These are phyloP conservation scores for Buxus sempervirens DNA, from an alignment of 164 flowering plant genomes.

Conservation along the genomic window DNA sequence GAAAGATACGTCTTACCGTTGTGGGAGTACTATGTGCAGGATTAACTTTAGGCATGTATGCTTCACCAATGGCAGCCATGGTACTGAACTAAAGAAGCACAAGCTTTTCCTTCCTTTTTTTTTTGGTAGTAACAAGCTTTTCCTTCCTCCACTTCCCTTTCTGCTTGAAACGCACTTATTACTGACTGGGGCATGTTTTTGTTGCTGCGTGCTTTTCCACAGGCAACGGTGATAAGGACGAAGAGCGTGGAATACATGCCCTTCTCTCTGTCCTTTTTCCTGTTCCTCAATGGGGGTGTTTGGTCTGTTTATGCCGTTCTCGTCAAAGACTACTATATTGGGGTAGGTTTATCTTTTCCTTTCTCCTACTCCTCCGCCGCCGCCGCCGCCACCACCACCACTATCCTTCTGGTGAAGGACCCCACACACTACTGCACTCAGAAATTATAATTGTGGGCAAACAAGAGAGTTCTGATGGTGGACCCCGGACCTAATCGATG, in stretches of 20 bases:
- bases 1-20: constrained; percentile 30
- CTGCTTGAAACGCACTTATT: too few relatives aligned
- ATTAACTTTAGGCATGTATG: constrained; percentile 69
- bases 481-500: not conserved
- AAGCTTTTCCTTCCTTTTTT: too few relatives aligned
- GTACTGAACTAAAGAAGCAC: constrained; percentile 28
- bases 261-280: constrained; percentile 50
- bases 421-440: too few relatives aligned
- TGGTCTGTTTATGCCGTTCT: constrained; percentile 48
- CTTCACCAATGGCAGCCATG: constrained; percentile 56
- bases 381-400: too few relatives aligned
- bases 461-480: not conserved
- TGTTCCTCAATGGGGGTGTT: constrained; percentile 49
- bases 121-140: too few relatives aligned
- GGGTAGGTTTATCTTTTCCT: constrained; percentile 29
- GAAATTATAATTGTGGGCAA: too few relatives aligned
- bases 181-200: too few relatives aligned
- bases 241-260: constrained; percentile 77
- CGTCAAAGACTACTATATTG: constrained; percentile 42
- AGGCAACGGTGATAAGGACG: constrained; percentile 55
- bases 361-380: too few relatives aligned
- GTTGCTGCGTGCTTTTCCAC: constrained; percentile 1
- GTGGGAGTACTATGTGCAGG: constrained; percentile 58
- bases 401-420: too few relatives aligned
- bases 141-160: too few relatives aligned